Evolutionary conservation across 176 grass and related monocot genomes (phyloP), one percentile per base, ranked within the genome.

Genomic region (Musa beccarii): DNA sequence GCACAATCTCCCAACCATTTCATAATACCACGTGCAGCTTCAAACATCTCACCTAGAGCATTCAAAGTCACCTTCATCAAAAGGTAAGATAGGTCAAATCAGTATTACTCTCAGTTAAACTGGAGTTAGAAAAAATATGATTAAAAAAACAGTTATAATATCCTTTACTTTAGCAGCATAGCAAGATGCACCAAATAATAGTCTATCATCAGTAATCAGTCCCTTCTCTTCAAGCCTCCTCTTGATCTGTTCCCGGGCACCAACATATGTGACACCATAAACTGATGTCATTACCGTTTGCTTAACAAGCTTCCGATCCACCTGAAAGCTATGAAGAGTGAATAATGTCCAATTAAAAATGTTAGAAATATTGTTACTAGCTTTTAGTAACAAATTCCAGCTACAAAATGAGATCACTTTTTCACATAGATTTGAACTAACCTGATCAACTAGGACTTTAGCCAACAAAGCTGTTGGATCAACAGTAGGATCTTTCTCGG

Each of bases 271-370:
- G 72, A 97, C 93, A 83, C 93, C 93, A 86, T 97, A 97, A 71
- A 97, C 94, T 77, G 94, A 97, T 19, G 94, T 97, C 94, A 97
- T 97, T 55, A 97, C 94, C 21, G 94, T 97, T 75, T 97, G 94
- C 88, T 97, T 97, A 16, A 97, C 94, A 75, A 97, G 84, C 78
- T 92, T 97, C 79, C 94, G 90, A 87, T 97, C 94, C 77, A 97
- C 94, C 94, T 97, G 90, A 82, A 90, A 79, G 77, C 87, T 87
- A 89, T 56, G 87, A 87, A 83, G 56, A 66, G 62, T 54, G 67
- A 83, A 51, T 73, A 53, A 52, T 82, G 54, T 81, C 78, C 79
- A 84, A 86, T 78, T 86, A 79, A 79, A 71, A 81, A 59, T 71
- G 79, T 75, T 84, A 56, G 61, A 84, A 53, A 55, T 65, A 63